Evolutionary conservation across 2,329 filamentous ascomycete species (phyloP).

Genomic region (Calonectria pauciramosa): DNA sequence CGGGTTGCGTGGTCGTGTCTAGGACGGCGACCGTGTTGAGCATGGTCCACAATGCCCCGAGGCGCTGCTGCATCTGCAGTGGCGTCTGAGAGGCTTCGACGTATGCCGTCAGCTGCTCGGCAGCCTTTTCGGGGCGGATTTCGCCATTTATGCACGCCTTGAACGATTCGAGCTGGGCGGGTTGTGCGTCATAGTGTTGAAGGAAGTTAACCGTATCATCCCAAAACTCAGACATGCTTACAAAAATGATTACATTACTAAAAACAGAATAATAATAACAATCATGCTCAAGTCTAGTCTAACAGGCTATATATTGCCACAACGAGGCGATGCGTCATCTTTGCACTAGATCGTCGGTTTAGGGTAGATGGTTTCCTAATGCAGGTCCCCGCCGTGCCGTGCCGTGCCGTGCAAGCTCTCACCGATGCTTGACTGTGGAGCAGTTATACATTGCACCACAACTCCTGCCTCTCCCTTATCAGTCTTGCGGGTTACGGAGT

Average conservation of each 20-base stretch:
- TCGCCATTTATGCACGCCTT: slow-evolving; percentile 19
- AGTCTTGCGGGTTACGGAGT: background rate
- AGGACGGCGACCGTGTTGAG: slow-evolving; percentile 21
- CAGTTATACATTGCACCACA: background rate
- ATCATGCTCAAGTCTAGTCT: background rate
- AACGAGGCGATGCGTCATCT: background rate
- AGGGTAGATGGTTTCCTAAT: slow-evolving; percentile 14
- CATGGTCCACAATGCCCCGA: slow-evolving; percentile 25
- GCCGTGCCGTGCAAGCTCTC: background rate
- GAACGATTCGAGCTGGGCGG: slow-evolving; percentile 3
- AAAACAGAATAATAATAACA: background rate
- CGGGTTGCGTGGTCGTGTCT: background rate
- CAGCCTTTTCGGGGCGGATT: background rate
- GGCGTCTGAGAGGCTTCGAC: slow-evolving; percentile 4
- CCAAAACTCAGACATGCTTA: slow-evolving; percentile 16
- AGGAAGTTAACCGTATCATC: background rate
- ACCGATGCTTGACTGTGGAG: background rate
- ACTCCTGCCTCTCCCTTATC: background rate
- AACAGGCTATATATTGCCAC: background rate
- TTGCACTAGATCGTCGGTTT: background rate
- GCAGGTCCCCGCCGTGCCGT: background rate
- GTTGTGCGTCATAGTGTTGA: background rate
- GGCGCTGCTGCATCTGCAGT: slow-evolving; percentile 25
- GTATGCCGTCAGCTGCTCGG: background rate
- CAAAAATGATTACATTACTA: background rate